These are phyloP conservation scores for Tulasnella sp. DNA, from an alignment of 768 basidiomycete genomes.

Conservation along the genomic window DNA sequence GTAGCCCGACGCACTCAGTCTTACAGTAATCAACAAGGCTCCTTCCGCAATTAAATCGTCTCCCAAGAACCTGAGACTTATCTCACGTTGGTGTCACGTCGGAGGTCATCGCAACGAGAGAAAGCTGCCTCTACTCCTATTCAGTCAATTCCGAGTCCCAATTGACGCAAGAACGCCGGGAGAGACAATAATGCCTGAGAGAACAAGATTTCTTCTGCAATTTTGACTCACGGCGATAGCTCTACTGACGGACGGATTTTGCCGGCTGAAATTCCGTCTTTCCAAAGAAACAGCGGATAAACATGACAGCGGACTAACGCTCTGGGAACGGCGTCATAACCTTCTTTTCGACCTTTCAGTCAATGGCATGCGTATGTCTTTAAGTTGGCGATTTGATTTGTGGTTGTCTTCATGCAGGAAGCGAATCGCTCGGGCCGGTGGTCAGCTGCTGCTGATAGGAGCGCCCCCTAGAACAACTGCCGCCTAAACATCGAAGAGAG, in stretches of 20 bases:
- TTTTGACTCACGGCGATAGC: not conserved
- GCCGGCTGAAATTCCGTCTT: not conserved
- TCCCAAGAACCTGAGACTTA: not conserved
- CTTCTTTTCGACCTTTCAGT: too few relatives aligned
- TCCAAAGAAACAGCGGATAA: not conserved
- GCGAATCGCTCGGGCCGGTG: too few relatives aligned
- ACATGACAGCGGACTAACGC: not conserved
- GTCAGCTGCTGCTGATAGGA: too few relatives aligned
- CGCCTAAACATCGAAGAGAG: too few relatives aligned
- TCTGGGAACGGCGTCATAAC: not conserved
- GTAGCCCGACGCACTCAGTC: too few relatives aligned
- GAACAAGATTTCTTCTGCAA: not conserved
- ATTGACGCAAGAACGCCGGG: not conserved
- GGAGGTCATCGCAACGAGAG: not conserved
- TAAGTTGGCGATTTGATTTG: too few relatives aligned
- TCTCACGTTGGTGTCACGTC: not conserved
- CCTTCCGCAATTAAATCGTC: not conserved
- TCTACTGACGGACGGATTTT: not conserved
- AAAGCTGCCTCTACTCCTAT: not conserved
- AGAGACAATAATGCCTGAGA: not conserved
- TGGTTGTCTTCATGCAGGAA: too few relatives aligned
- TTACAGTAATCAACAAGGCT: too few relatives aligned
- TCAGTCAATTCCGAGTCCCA: not conserved
- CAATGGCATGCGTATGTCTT: too few relatives aligned
- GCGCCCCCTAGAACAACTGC: too few relatives aligned